Conservation (phyloP, 1,284 basidiomycete genomes). For the Trichosporon asahii region DNA sequence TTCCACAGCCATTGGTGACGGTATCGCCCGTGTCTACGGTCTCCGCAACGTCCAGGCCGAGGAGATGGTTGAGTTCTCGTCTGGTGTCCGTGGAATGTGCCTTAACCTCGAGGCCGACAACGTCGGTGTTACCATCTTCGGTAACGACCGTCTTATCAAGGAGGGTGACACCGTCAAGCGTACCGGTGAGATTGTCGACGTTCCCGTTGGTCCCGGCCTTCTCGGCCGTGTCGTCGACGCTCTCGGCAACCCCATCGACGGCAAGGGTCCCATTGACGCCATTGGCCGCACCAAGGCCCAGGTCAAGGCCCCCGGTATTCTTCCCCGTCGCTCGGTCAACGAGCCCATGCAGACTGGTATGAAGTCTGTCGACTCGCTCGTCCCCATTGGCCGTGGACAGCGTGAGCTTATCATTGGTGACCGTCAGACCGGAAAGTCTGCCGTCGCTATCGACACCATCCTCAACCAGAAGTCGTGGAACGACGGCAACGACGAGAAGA, state of each 20-base stretch:
- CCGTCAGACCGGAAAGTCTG: conserved; percentile 94
- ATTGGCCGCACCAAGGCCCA: conserved; percentile 92
- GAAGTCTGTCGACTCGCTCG: conserved; percentile 99
- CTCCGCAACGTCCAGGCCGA: conserved; percentile 79
- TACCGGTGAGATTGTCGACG: conserved; percentile 99
- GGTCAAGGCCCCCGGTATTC: conserved; percentile 97
- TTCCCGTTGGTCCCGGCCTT: conserved; percentile 91
- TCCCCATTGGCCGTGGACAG: conserved; percentile 99
- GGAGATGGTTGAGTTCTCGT: conserved; percentile 99
- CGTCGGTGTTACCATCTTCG: conserved; percentile 99
- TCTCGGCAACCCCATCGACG: conserved; percentile 98
- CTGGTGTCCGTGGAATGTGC: conserved; percentile 97
- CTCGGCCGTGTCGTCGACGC: conserved; percentile 99
- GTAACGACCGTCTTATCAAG: conserved; percentile 99
- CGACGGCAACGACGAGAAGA: conserved; percentile 87
- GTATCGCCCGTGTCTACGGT: conserved; percentile 98
- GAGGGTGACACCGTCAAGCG: conserved; percentile 99
- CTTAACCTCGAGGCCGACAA: conserved; percentile 99
- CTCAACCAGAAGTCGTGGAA: conserved; percentile 99
- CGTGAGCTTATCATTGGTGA: conserved; percentile 99
- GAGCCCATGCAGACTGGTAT: conserved; percentile 99
- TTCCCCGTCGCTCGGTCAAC: conserved; percentile 98
- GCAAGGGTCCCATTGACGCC: conserved; percentile 94
- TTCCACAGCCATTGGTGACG: conserved; percentile 88
- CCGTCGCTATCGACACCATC: conserved; percentile 98